Evolutionary conservation across 2,329 filamentous ascomycete genomes (phyloP).

Genomic region (Phyllosticta capitalensis): DNA sequence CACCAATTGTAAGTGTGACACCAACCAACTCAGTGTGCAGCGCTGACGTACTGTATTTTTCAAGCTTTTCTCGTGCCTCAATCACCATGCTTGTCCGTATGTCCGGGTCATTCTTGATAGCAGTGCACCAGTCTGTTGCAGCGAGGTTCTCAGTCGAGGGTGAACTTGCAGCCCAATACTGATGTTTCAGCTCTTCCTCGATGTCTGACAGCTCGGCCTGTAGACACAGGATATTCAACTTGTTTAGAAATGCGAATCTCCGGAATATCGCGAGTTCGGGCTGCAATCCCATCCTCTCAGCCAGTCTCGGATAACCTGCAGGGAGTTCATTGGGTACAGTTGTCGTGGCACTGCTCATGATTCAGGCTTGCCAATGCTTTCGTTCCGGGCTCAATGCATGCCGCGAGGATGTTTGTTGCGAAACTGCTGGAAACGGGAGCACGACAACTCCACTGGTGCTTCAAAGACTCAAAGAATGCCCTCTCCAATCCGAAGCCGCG

Average conservation of each 20-base stretch:
- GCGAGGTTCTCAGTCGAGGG: not conserved
- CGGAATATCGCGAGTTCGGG: constrained; percentile 4
- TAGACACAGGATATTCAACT: not conserved
- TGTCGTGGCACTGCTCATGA: too few relatives aligned
- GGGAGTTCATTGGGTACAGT: not conserved
- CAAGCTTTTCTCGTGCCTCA: not conserved
- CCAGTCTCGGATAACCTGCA: constrained; percentile 1
- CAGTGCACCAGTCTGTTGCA: not conserved
- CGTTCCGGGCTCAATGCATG: too few relatives aligned
- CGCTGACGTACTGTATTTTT: constrained; percentile 3
- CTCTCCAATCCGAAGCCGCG: too few relatives aligned
- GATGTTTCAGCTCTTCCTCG: not conserved
- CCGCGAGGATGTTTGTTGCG: too few relatives aligned
- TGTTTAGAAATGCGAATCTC: not conserved
- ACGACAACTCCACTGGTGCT: too few relatives aligned
- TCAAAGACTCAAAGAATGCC: too few relatives aligned
- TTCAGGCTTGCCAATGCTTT: too few relatives aligned
- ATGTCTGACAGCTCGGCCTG: constrained; percentile 4
- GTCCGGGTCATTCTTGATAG: not conserved
- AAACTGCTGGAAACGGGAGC: too few relatives aligned
- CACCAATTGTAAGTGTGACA: not conserved
- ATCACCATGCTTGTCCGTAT: too few relatives aligned
- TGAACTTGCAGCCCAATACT: not conserved
- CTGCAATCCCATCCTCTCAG: not conserved
- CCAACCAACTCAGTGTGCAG: not conserved